Percentiles rank a stretch among this genome's conserved stretches.
Evolutionary conservation across 805 yeast genomes (phyloP).

Genomic region (Myxozyma neotropica): DNA sequence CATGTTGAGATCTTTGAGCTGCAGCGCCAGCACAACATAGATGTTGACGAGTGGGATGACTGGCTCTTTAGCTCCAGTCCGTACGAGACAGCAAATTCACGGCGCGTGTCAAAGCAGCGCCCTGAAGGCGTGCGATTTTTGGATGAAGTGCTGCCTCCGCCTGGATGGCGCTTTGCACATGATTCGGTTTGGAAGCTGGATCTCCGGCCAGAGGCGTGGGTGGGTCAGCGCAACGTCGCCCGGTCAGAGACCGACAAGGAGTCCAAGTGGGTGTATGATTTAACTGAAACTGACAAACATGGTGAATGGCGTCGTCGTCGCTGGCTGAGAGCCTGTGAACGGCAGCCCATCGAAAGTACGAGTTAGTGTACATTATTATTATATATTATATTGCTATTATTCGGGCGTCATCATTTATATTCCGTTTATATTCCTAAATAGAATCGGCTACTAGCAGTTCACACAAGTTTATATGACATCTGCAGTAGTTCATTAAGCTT

Average conservation of each 20-base stretch:
- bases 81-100: conserved; percentile 55
- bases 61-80: conserved; percentile 57
- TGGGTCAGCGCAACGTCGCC: conserved; percentile 48
- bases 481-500: no score
- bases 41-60: conserved; percentile 61
- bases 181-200: conserved; percentile 67
- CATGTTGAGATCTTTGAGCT: conserved; percentile 79
- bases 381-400: background rate
- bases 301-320: conserved; percentile 49
- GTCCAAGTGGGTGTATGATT: conserved; percentile 47
- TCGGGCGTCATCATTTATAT: no score
- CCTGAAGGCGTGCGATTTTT: conserved; percentile 68
- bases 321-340: conserved; percentile 43
- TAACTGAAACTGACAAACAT: conserved; percentile 24
- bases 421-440: no score
- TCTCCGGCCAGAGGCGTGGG: conserved; percentile 55
- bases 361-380: background rate
- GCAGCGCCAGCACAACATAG: conserved; percentile 61
- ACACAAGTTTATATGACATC: no score
- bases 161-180: conserved; percentile 71
- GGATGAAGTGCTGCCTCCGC: conserved; percentile 64
- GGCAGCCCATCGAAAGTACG: conserved; percentile 20
- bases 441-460: no score
- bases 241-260: conserved; percentile 39
- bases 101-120: conserved; percentile 52